Percentiles rank a stretch among this genome's conserved stretches.
phyloP scores from a whole-genome alignment of 2,329 filamentous ascomycete species.

The Chaetomium sp. region DNA sequence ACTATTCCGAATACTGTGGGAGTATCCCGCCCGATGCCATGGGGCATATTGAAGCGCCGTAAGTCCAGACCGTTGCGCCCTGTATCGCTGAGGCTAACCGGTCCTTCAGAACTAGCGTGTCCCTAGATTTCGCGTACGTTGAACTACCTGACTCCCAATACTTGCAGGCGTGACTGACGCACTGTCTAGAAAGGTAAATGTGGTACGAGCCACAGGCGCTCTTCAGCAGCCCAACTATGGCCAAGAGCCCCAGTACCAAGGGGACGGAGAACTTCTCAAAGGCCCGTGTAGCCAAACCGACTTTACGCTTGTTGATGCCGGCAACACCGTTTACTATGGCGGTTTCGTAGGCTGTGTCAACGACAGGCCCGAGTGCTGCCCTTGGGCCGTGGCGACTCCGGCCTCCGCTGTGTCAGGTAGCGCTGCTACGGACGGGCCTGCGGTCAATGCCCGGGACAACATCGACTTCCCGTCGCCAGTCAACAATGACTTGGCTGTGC shows the following conservation, averaged over 20 bases:
- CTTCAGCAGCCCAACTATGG: slow-evolving; percentile 17
- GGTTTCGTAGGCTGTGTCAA: slow-evolving; percentile 36
- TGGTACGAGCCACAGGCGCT: slow-evolving; percentile 25
- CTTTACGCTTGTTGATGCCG: slow-evolving; percentile 37
- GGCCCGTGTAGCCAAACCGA: slow-evolving; percentile 33
- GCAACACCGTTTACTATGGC: slow-evolving; percentile 36
- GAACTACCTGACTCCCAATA: too few species aligned
- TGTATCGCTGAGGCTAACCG: background rate
- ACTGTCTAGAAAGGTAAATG: slow-evolving; percentile 25
- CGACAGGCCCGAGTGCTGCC: slow-evolving; percentile 37
- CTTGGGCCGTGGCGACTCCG: slow-evolving; percentile 33
- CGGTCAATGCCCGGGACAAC: slow-evolving; percentile 13
- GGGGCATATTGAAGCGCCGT: slow-evolving; percentile 29
- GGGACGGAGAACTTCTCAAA: slow-evolving; percentile 33
- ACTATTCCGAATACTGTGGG: slow-evolving; percentile 30
- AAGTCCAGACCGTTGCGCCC: background rate
- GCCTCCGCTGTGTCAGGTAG: background rate
- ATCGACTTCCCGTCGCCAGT: slow-evolving; percentile 31
- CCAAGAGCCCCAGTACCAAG: slow-evolving; percentile 28
- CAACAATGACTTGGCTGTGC: slow-evolving; percentile 18
- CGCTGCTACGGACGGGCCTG: background rate
- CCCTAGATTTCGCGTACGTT: slow-evolving; percentile 33
- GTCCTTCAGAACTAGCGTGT: slow-evolving; percentile 26
- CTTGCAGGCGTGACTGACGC: background rate
- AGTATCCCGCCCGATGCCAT: slow-evolving; percentile 27